Evolutionary conservation across 352 stramenopile genomes (phyloP).

Genomic region (Pythium dissotocum): DNA sequence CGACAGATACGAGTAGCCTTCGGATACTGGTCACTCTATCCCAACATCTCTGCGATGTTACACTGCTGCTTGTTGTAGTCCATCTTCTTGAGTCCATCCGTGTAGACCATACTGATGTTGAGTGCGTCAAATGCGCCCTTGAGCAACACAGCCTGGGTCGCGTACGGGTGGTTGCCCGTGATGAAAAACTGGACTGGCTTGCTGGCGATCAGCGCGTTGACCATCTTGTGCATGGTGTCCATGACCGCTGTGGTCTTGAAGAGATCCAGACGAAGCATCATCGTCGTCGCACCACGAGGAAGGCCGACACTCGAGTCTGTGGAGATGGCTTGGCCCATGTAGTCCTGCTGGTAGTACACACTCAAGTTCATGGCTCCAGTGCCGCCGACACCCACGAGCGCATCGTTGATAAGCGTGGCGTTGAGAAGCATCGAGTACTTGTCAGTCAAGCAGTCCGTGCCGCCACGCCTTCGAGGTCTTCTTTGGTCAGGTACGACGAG

Average conservation of each 20-base stretch:
- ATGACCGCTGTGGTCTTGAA: not conserved
- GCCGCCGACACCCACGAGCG: constrained; percentile 47
- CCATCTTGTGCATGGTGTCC: constrained; percentile 3
- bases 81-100: constrained; percentile 23
- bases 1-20: too few species aligned
- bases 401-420: constrained; percentile 49
- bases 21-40: not conserved
- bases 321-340: constrained; percentile 47
- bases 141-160: constrained; percentile 24
- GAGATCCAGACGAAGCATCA: not conserved
- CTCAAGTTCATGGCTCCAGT: constrained; percentile 65
- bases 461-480: not conserved
- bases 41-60: not conserved
- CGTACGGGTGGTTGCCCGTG: constrained; percentile 29
- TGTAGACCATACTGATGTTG: constrained; percentile 38
- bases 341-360: constrained; percentile 59
- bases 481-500: not conserved
- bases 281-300: constrained; percentile 2
- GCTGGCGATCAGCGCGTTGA: constrained; percentile 5
- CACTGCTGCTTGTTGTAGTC: constrained; percentile 4
- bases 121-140: constrained; percentile 26
- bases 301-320: constrained; percentile 5
- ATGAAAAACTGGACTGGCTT: constrained; percentile 21
- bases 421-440: constrained; percentile 57
- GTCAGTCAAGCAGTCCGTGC: constrained; percentile 35